Conservation (phyloP, 768 basidiomycete species). For the Gautieria morchelliformis region DNA sequence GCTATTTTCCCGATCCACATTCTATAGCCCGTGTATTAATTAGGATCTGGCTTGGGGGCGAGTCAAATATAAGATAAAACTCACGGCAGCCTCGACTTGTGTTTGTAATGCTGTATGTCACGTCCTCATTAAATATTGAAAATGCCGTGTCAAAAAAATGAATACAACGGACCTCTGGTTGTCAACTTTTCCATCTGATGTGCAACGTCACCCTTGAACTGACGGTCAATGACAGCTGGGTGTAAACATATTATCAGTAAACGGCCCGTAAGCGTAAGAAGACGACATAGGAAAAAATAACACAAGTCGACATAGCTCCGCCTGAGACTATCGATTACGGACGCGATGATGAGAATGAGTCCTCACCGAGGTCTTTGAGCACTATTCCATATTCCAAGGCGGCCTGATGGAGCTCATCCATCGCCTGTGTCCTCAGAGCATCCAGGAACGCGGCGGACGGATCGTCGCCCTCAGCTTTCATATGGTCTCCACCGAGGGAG, state of each 20-base stretch:
- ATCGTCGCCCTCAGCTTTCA: conserved; percentile 56
- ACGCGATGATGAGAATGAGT: too few relatives aligned
- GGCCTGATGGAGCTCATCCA: conserved; percentile 79
- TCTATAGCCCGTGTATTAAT: conserved; percentile 29
- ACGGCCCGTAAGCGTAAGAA: neutral
- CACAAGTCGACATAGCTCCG: neutral
- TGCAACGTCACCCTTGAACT: conserved; percentile 85
- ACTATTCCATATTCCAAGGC: conserved; percentile 79
- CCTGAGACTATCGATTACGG: too few relatives aligned
- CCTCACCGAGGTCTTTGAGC: conserved; percentile 65
- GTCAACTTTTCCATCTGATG: conserved; percentile 79
- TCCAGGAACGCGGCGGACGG: conserved; percentile 72
- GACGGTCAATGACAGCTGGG: conserved; percentile 73
- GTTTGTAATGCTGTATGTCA: conserved; percentile 54
- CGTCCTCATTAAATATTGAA: neutral
- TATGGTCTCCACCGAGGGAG: conserved; percentile 63
- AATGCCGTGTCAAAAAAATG: neutral
- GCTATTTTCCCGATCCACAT: conserved; percentile 79
- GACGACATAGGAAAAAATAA: neutral
- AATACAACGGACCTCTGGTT: conserved; percentile 34
- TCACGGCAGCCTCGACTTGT: conserved; percentile 77
- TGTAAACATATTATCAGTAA: neutral
- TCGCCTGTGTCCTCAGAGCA: conserved; percentile 69
- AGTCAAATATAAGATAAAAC: conserved; percentile 14
- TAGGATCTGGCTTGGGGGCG: neutral